Evolutionary conservation across 192 early-diverging fungal genomes (phyloP).

Genomic region (Funneliformis geosporum): DNA sequence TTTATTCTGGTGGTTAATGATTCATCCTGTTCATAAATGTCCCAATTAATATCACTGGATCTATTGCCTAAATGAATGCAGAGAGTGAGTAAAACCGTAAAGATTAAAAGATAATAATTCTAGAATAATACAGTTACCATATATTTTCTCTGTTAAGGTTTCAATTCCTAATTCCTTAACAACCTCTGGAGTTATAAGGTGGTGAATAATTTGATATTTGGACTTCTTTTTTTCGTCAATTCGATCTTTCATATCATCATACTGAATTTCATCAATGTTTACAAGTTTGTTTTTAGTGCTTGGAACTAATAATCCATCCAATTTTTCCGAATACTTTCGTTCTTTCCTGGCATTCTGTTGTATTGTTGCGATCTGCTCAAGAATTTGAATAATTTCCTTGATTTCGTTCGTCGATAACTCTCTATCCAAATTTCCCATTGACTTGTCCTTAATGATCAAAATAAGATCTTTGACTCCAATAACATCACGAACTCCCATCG

Average conservation of each 20-base stretch:
- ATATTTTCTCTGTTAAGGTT: not conserved
- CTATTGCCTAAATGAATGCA: not conserved
- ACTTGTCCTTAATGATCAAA: not conserved
- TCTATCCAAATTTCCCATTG: too few relatives aligned
- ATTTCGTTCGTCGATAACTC: not conserved
- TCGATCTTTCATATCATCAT: not conserved
- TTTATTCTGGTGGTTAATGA: conserved; percentile 5
- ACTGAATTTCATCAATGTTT: not conserved
- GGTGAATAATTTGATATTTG: not conserved
- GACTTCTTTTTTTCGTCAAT: not conserved
- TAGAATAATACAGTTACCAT: not conserved
- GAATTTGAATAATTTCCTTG: not conserved
- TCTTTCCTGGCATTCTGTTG: not conserved
- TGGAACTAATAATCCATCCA: conserved; percentile 1
- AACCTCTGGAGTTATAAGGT: not conserved
- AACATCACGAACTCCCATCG: not conserved
- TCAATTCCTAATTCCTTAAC: not conserved
- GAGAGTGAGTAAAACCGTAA: not conserved
- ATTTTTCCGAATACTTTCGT: not conserved
- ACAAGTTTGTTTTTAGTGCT: not conserved
- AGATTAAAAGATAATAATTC: not conserved
- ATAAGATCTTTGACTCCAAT: not conserved
- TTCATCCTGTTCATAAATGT: not conserved
- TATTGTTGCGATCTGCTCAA: not conserved
- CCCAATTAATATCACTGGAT: not conserved